These are phyloP conservation scores for Aspergillus ustus DNA, from an alignment of 2,329 filamentous ascomycete species.

Conservation along the genomic window DNA sequence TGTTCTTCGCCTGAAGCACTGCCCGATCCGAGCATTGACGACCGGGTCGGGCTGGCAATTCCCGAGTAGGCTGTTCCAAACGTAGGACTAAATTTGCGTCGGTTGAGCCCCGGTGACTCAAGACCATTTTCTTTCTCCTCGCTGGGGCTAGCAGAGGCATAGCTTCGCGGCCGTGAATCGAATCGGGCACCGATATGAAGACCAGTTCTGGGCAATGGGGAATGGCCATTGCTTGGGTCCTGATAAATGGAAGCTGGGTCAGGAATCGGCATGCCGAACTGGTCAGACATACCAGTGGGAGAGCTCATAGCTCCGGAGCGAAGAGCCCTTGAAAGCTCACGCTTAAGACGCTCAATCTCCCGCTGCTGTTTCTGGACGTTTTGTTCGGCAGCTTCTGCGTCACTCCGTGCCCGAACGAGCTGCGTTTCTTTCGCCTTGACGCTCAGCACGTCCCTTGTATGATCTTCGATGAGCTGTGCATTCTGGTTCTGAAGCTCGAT, in stretches of 20 bases:
- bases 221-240: conserved; percentile 39
- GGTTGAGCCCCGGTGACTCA: conserved; percentile 43
- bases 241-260: conserved; percentile 55
- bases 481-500: conserved; percentile 97
- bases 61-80: conserved; percentile 42
- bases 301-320: conserved; percentile 47
- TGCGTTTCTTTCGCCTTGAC: conserved; percentile 99
- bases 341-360: conserved; percentile 92
- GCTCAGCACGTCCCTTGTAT: conserved; percentile 90
- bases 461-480: conserved; percentile 93
- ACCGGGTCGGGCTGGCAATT: conserved; percentile 45
- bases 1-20: conserved; percentile 43
- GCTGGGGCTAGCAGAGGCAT: conserved; percentile 59
- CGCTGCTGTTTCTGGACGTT: conserved; percentile 81
- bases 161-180: conserved; percentile 48
- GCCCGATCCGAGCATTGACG: conserved; percentile 38
- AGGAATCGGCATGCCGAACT: conserved; percentile 55
- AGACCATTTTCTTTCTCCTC: conserved; percentile 75
- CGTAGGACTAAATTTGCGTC: conserved; percentile 52
- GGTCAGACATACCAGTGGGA: conserved; percentile 50
- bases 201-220: conserved; percentile 34
- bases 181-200: conserved; percentile 46
- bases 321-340: conserved; percentile 66
- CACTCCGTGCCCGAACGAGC: conserved; percentile 85
- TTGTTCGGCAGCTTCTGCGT: conserved; percentile 86